phyloP scores from a whole-genome alignment of 441 rosid species.

The Mallotus repandus region DNA sequence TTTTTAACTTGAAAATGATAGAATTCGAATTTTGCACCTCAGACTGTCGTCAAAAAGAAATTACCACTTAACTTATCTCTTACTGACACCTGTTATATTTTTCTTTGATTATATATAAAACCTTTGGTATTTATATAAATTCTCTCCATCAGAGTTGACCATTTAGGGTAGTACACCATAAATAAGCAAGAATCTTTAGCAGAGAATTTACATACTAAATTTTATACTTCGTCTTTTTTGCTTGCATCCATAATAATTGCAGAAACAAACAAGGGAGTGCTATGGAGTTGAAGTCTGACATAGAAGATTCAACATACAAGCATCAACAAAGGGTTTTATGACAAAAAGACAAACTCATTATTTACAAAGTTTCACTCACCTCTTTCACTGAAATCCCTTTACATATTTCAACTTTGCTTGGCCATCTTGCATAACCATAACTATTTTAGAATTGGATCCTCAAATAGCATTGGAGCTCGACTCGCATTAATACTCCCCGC shows the following conservation, averaged over 20 bases:
- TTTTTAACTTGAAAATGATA: too few relatives aligned
- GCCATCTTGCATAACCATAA: constrained; percentile 24
- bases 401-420: constrained; percentile 28
- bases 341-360: constrained; percentile 12
- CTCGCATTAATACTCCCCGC: constrained; percentile 21
- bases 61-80: too few relatives aligned
- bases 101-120: too few relatives aligned
- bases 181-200: too few relatives aligned
- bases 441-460: constrained; percentile 20
- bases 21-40: too few relatives aligned
- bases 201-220: too few relatives aligned
- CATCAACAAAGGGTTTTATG: constrained; percentile 20
- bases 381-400: constrained; percentile 25
- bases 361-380: constrained; percentile 2
- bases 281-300: neutral
- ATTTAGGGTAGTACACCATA: too few relatives aligned
- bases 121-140: too few relatives aligned
- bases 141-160: too few relatives aligned
- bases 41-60: too few relatives aligned
- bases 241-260: neutral
- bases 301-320: constrained; percentile 5
- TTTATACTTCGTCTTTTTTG: too few relatives aligned
- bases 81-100: too few relatives aligned
- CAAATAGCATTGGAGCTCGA: constrained; percentile 26
- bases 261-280: neutral